Percentiles rank a stretch among this genome's conserved stretches.
Evolutionary conservation across 2,329 filamentous ascomycete genomes (phyloP).

Genomic region (Diaporthe sp.): DNA sequence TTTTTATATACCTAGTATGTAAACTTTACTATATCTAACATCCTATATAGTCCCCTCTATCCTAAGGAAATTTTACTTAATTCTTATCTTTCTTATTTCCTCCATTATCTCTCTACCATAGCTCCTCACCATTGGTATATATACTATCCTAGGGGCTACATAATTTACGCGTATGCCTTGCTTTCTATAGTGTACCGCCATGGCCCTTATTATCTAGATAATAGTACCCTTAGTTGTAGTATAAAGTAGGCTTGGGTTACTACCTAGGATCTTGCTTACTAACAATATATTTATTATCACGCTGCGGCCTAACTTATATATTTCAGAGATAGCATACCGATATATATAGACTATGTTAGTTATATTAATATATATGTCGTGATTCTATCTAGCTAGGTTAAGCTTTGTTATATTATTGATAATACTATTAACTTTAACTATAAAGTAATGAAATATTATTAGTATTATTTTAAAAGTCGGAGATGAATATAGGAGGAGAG

Average conservation of each 20-base stretch:
- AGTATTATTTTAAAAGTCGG: no score
- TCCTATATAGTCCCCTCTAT: constrained; percentile 43
- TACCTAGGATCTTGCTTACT: constrained; percentile 50
- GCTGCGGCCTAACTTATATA: constrained; percentile 46
- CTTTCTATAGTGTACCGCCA: constrained; percentile 57
- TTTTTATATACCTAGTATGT: background rate
- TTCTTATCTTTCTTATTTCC: constrained; percentile 41
- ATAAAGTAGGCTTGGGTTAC: constrained; percentile 53
- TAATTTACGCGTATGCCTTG: constrained; percentile 59
- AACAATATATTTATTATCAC: constrained; percentile 50
- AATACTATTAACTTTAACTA: constrained; percentile 48
- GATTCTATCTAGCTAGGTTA: constrained; percentile 44
- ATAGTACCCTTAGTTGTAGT: constrained; percentile 55
- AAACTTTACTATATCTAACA: constrained; percentile 39
- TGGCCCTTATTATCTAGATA: constrained; percentile 38
- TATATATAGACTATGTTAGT: constrained; percentile 49
- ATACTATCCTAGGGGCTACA: constrained; percentile 42
- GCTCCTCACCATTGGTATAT: constrained; percentile 40
- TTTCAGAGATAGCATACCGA: constrained; percentile 44
- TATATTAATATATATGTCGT: constrained; percentile 47
- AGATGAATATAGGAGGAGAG: no score
- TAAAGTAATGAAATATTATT: no score
- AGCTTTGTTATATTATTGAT: constrained; percentile 43
- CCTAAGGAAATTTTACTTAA: constrained; percentile 41
- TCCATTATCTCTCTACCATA: constrained; percentile 41